Evolutionary conservation across 2,329 filamentous ascomycete species (phyloP), one percentile per base, ranked within the genome.

Genomic region (Aspergillaceae sp.): DNA sequence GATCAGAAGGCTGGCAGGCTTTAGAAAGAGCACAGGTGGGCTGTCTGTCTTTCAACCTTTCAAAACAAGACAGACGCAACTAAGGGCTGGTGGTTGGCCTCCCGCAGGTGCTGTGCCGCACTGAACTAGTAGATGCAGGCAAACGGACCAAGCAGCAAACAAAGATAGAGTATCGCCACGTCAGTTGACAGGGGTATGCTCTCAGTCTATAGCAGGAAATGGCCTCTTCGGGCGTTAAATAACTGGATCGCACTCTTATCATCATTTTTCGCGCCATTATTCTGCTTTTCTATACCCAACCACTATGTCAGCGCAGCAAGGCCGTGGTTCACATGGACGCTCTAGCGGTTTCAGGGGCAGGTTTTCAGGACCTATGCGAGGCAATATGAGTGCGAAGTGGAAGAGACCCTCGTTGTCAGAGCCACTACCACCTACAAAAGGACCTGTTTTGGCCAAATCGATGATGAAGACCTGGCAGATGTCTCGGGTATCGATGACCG

Each of bases 381-480:
- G 2, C 36, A 5, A 9, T 26, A 26, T 26, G 36, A 26, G 8
- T 7, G 8, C 9, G 27, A 28, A 19, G 7, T 38, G 44, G 37
- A 45, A 26, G n/a, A 30, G 34, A 26, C 5, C 3, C 9, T 19
- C 36, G 10, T n/a, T 29, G n/a, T n/a, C 4, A 28, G 5, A 36
- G 32, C 26, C 44, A 37, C 42, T 46, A 19, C 33, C 51, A 10
- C 56, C 51, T 29, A 48, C 50, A 4, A 43, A 53, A 8, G 54
- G 54, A 1, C 40, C 50, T 6, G 30, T 56, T 28, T 32, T 56
- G 40, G 51, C 50, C 32, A 52, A 10, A 50, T 56, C 19, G 29
- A 48, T 4, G 32, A 37, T 7, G 27, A 40, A 29, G 51, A 55
- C 30, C 43, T 53, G n/a, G 37, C 44, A 29, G 46, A 45, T n/a